Base-by-base conservation (phyloP, 2,329 filamentous ascomycete genomes). In the Aspergillus luchuensis region DNA sequence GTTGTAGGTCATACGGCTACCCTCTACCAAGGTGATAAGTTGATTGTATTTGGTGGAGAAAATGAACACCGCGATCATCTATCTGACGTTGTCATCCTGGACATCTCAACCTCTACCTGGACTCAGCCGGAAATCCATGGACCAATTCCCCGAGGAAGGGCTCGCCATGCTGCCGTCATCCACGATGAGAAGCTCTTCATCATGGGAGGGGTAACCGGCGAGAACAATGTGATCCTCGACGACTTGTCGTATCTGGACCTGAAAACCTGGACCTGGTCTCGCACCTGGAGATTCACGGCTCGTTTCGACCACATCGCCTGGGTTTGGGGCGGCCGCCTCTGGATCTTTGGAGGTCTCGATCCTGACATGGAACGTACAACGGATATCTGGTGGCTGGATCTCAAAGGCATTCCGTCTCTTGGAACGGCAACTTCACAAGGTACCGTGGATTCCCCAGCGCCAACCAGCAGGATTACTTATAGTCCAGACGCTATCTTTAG, bases 121-220 rank as follows among this genome's bases (percentile, higher is more conserved):
- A 96, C 91, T 6, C 92, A 97, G 69, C 95, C 95, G 11, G 87
- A 92, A 65, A 88, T 97, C 19, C 87, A 88, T 45, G 95, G 95
- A 1, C 89, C 90, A 0, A 85, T 95, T 28, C 95, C 95, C 1
- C 91, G 93, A 74, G 95, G 95, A 43, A 87, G 95, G 73, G 94
- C 95, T 38, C 87, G 95, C 63, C 95, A 99, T 80, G 93, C 95
- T 4, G 92, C 95, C 10, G 91, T 97, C 23, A 86, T 99, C 33
- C 90, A 98, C 73, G 93, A 99, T 71, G 94, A 99, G 78, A 98
- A 97, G 73, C 82, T 99, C 8, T 99, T 97, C 73, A 90, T 99
- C 62, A 89, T 96, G 61, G 95, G 95, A 59, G 95, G 95, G n/a
- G 91, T 98, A 69, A 96, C 92, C 5, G 94, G 93, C 2, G 90